Evolutionary conservation across 2,329 filamentous ascomycete species (phyloP), one percentile per base, ranked within the genome.

Genomic region (Aureobasidium sp.): DNA sequence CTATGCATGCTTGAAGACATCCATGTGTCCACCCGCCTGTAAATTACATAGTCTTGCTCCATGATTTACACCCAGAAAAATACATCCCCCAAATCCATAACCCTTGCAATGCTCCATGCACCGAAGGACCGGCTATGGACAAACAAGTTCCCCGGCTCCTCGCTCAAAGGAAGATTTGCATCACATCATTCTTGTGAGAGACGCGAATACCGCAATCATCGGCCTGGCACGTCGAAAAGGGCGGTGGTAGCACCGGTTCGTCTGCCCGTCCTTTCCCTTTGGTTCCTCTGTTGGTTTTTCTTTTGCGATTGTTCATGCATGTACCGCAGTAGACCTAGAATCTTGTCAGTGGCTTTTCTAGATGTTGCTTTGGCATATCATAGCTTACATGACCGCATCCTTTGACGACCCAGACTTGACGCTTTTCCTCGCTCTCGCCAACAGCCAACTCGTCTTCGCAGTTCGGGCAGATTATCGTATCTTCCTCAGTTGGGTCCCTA

Each of bases 331-430:
- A 83, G 2, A 79, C 78, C 79, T 82, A 59, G 19, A 27, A 5
- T 39, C 48, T 19, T 45, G 47, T 67, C 24, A 62, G 67, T 54
- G 49, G 9, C 24, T 37, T 17, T 31, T 15, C 33, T 11, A 24
- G 1, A 44, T 11, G n/a, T 19, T 47, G 35, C 33, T 50, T 35
- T 29, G 8, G 31, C 48, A 62, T 22, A 42, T 14, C 2, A 11
- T 37, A 1, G 79, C 83, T 74, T 82, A 97, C 94, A 77, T 99
- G 94, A 66, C 94, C 94, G 72, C 94, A 99, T 57, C 82, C 82
- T 74, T 92, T 96, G 39, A 94, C 81, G 0, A 94, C 88, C 91
- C 92, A 97, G 65, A 97, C 93, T 69, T 96, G 89, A 70, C 90
- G 86, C 74, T 96, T 91, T 37, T 78, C 71, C 31, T 82, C 78